These are phyloP conservation scores for Colletotrichum sp. DNA, from an alignment of 2,329 filamentous ascomycete species.

Conservation along the genomic window DNA sequence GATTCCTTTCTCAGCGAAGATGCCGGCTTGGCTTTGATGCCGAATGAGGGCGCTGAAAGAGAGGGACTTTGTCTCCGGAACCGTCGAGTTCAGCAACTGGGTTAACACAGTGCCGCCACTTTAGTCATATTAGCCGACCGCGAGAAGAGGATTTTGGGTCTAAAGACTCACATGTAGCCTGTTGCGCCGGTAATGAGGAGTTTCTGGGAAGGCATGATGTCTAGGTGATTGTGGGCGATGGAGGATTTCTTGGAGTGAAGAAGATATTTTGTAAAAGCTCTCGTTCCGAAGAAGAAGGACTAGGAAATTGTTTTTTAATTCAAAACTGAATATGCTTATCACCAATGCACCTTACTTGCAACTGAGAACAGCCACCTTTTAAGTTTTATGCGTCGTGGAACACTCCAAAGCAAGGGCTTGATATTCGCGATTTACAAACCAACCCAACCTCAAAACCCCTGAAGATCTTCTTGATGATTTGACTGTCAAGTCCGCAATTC, in stretches of 20 bases:
- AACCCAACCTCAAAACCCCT: background rate
- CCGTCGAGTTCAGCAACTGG: background rate
- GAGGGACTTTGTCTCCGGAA: accelerated
- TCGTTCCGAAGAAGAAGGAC: background rate
- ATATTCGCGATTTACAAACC: background rate
- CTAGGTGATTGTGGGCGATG: background rate
- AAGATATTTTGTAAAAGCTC: background rate
- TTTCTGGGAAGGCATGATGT: background rate
- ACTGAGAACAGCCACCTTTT: accelerated
- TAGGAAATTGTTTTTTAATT: no score
- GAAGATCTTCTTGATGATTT: no score
- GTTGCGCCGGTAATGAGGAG: background rate
- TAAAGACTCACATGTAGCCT: no score
- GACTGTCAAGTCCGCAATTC: no score
- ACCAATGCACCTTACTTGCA: accelerated
- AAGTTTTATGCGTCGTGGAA: background rate
- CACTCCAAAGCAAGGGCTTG: accelerated
- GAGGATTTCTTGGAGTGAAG: background rate
- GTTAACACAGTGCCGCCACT: background rate
- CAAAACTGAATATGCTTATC: accelerated
- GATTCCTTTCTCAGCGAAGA: background rate
- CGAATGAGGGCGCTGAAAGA: background rate
- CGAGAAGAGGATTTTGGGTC: no score
- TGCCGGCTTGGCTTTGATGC: background rate
- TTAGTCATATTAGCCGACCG: accelerated